Evolutionary conservation across 2,329 filamentous ascomycete species (phyloP), one percentile per base, ranked within the genome.

Genomic region (Penicillium expansum): DNA sequence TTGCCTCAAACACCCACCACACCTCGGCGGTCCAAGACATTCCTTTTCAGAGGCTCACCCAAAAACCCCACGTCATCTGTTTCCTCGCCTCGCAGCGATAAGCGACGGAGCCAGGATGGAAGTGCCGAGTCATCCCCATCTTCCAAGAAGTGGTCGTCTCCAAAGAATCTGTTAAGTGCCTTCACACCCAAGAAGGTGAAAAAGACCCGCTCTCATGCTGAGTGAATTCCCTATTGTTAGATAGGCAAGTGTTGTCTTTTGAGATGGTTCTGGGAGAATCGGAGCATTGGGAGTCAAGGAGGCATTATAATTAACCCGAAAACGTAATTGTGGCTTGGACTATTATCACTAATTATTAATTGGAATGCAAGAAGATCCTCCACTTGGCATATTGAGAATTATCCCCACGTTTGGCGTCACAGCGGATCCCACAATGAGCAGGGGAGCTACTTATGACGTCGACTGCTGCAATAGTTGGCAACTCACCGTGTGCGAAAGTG

Each of bases 131-230:
- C 43, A 14, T 53, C 59, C 30, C 58, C 56, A 2, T 54, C 56
- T 11, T 59, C 62, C n/a, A 65, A 59, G 48, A 67, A 65, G 41
- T 67, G 64, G 64, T 41, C 50, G 13, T 59, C 63, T 20, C 49
- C 64, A 5, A 60, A 52, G 30, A 56, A 47, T 38, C 16, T 65
- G 24, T 55, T 66, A n/a, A 62, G 56, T 54, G 53, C 48, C 20
- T 56, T 67, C 32, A 56, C 63, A 41, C 55, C 64, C 16, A 64
- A 58, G 54, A 58, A 60, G 27, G 30, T 59, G 27, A 60, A 48
- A 14, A 59, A 44, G 41, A 14, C 57, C 18, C 56, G 51, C 29
- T 47, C 57, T 18, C 33, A 45, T 4, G 45, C 16, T 29, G 56
- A 50, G 32, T 39, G 56, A 52, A 48, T 33, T 33, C 39, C 35